These are phyloP conservation scores for Penicillium soppii DNA, from an alignment of 495 filamentous ascomycete species.

Conservation along the genomic window DNA sequence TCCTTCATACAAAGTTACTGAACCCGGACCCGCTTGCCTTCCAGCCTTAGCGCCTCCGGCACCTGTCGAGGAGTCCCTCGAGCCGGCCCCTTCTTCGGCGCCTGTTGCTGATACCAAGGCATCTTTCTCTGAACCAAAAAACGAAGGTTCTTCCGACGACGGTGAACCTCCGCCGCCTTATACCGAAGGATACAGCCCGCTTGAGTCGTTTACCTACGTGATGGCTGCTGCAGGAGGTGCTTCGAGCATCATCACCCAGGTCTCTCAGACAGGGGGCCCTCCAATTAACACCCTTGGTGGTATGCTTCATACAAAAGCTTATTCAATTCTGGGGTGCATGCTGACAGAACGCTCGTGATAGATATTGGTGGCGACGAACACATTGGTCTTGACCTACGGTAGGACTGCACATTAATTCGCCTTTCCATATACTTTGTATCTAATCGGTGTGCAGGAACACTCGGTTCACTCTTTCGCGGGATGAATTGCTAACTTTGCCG, in stretches of 20 bases:
- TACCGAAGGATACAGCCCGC: constrained; percentile 87
- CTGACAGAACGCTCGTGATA: constrained; percentile 25
- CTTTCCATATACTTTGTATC: background rate
- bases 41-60: constrained; percentile 56
- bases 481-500: constrained; percentile 91
- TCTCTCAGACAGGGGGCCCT: constrained; percentile 83
- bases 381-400: constrained; percentile 92
- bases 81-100: constrained; percentile 52
- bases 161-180: constrained; percentile 94
- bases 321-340: background rate
- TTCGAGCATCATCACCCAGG: constrained; percentile 98
- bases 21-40: constrained; percentile 55
- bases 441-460: constrained; percentile 62
- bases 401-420: constrained; percentile 25
- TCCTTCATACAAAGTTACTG: constrained; percentile 50
- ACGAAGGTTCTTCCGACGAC: constrained; percentile 72
- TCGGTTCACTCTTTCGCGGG: constrained; percentile 88
- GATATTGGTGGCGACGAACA: constrained; percentile 92
- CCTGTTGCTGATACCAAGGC: constrained; percentile 80
- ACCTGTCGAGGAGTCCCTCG: constrained; percentile 35
- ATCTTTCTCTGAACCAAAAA: constrained; percentile 74
- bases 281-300: constrained; percentile 87
- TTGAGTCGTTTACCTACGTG: constrained; percentile 91
- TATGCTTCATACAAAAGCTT: constrained; percentile 39
- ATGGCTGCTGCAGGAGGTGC: constrained; percentile 97